phyloP scores from a whole-genome alignment of 495 filamentous ascomycete genomes.

The Staphylotrichum longicolle region DNA sequence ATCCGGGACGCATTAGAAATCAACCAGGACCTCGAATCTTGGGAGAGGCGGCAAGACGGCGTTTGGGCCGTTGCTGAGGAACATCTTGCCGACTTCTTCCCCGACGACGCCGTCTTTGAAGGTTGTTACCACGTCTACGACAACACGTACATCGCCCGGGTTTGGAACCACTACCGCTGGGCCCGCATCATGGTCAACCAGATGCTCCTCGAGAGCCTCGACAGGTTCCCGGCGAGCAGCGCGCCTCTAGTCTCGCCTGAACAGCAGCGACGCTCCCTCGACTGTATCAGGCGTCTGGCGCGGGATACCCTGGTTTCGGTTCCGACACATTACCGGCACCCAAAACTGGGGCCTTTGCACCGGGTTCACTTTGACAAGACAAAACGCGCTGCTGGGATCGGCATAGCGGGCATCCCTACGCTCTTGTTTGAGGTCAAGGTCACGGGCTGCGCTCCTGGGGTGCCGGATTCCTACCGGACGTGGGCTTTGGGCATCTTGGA shows the following conservation, averaged over 20 bases:
- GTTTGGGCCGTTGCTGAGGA: constrained; percentile 35
- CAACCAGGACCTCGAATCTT: constrained; percentile 36
- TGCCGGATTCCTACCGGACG: constrained; percentile 35
- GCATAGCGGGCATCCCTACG: constrained; percentile 43
- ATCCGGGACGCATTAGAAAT: constrained; percentile 36
- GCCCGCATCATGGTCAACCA: constrained; percentile 58
- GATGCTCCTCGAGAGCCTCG: constrained; percentile 42
- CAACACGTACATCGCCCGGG: constrained; percentile 54
- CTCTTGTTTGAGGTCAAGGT: constrained; percentile 43
- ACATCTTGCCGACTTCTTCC: constrained; percentile 29
- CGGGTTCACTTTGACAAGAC: constrained; percentile 36
- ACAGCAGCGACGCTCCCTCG: constrained; percentile 36
- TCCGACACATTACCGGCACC: constrained; percentile 49
- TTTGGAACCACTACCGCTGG: constrained; percentile 65
- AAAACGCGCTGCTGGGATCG: constrained; percentile 41
- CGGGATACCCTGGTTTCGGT: constrained; percentile 44
- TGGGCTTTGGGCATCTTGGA: constrained; percentile 42
- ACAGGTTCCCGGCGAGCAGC: constrained; percentile 36
- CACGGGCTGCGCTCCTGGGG: constrained; percentile 44
- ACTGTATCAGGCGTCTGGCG: constrained; percentile 34
- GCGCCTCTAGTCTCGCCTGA: constrained; percentile 35
- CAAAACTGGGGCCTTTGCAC: constrained; percentile 29
- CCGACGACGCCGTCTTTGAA: constrained; percentile 48
- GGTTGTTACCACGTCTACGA: constrained; percentile 60
- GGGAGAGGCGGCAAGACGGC: constrained; percentile 34